Conservation (phyloP, 371 early-diverging fungal species). For the Chytridium lagenaria region DNA sequence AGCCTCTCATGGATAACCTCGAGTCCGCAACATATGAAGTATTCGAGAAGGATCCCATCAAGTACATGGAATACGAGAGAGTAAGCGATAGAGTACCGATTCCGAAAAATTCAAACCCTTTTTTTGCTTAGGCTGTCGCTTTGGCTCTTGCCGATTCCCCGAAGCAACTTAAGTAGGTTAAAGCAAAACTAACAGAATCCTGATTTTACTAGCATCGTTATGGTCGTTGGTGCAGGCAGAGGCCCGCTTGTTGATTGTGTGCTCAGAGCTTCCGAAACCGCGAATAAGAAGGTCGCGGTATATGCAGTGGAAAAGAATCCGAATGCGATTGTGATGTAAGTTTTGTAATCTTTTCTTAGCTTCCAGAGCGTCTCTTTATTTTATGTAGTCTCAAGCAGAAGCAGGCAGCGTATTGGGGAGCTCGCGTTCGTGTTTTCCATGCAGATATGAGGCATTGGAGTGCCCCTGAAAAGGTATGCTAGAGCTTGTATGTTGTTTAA, state of each 20-base stretch:
- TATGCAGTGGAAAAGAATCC: conserved; percentile 95
- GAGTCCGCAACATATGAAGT: conserved; percentile 91
- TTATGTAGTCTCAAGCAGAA: conserved; percentile 70
- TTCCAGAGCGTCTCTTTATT: neutral
- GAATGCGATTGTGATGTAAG: conserved; percentile 88
- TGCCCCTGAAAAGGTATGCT: conserved; percentile 67
- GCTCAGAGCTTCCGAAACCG: conserved; percentile 74
- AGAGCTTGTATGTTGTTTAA: neutral
- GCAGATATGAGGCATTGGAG: conserved; percentile 91
- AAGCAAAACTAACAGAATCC: neutral
- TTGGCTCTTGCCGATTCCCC: conserved; percentile 15
- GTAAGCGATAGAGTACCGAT: conserved; percentile 38
- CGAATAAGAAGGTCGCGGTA: conserved; percentile 68
- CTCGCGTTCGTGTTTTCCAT: conserved; percentile 79
- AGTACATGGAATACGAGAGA: conserved; percentile 88
- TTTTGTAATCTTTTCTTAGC: no score
- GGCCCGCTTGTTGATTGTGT: conserved; percentile 74
- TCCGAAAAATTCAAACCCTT: neutral
- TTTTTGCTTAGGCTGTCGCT: conserved; percentile 5
- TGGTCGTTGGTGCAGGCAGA: conserved; percentile 56
- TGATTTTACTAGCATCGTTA: conserved; percentile 33
- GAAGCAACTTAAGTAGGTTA: neutral
- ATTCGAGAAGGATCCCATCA: conserved; percentile 91
- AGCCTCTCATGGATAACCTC: conserved; percentile 93
- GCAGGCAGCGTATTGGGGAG: conserved; percentile 80